Evolutionary conservation across 1,139 yeast species (phyloP).

Genomic region (Saccharomyces hybrid): DNA sequence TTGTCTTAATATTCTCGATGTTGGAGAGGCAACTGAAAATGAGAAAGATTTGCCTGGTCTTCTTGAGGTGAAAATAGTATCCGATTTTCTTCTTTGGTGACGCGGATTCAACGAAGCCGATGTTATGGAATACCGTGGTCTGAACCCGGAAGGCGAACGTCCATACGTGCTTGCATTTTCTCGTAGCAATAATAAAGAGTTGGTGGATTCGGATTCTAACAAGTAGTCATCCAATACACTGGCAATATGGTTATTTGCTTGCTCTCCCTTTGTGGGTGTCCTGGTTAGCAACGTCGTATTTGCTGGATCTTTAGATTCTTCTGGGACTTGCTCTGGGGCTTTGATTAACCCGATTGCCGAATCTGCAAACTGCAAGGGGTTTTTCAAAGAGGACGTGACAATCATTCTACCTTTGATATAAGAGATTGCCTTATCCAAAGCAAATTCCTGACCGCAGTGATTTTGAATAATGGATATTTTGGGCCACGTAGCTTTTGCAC

Average conservation of each 20-base stretch:
- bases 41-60: conserved; percentile 6
- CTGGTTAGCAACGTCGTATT: not conserved
- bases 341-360: conserved; percentile 19
- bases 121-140: not conserved
- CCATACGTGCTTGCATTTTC: conserved; percentile 4
- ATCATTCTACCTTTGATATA: conserved; percentile 60
- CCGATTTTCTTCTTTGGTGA: conserved; percentile 10
- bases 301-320: not conserved
- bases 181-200: conserved; percentile 3
- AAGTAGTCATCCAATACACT: conserved; percentile 13
- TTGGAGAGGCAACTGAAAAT: conserved; percentile 8
- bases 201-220: conserved; percentile 6
- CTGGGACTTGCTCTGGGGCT: conserved; percentile 5
- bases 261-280: not conserved
- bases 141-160: not conserved
- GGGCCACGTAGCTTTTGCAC: conserved; percentile 93
- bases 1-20: conserved; percentile 7
- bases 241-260: conserved; percentile 1
- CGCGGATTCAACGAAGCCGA: not conserved
- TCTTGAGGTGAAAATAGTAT: conserved; percentile 3
- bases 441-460: conserved; percentile 85
- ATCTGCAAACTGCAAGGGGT: conserved; percentile 27
- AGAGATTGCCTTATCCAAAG: conserved; percentile 72
- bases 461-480: conserved; percentile 74
- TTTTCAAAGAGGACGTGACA: conserved; percentile 29